phyloP scores from a whole-genome alignment of 192 early-diverging fungal genomes.

The Pecoramyces ruminantium region DNA sequence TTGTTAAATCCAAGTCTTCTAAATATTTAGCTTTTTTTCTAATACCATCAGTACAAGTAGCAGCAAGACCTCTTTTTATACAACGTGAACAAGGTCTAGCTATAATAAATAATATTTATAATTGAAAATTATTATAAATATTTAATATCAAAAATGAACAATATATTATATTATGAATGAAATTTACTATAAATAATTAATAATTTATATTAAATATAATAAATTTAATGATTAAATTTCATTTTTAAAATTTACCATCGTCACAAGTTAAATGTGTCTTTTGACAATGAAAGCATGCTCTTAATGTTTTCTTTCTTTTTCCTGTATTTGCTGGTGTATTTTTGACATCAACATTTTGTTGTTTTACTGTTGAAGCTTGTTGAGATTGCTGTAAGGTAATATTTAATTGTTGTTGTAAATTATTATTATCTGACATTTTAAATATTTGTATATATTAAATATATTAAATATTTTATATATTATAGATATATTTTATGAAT shows the following conservation, averaged over 20 bases:
- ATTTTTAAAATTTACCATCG: slow-evolving; percentile 22
- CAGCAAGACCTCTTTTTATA: slow-evolving; percentile 56
- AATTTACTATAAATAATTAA: too few species aligned
- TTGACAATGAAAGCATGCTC: slow-evolving; percentile 58
- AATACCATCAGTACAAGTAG: slow-evolving; percentile 61
- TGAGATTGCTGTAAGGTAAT: neutral
- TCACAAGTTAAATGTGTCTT: slow-evolving; percentile 59
- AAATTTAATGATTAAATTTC: too few species aligned
- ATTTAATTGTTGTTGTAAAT: slow-evolving; percentile 1
- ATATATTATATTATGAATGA: too few species aligned
- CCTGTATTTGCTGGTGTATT: neutral
- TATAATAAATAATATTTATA: too few species aligned
- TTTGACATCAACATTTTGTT: neutral
- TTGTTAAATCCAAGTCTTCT: slow-evolving; percentile 34
- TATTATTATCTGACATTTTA: neutral
- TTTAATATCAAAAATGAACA: too few species aligned
- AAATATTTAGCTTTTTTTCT: slow-evolving; percentile 89
- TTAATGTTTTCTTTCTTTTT: slow-evolving; percentile 24
- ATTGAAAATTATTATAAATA: too few species aligned
- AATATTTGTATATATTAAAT: neutral
- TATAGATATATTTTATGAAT: slow-evolving; percentile 21
- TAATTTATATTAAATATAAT: too few species aligned
- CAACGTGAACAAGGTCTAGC: slow-evolving; percentile 73
- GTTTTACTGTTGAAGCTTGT: neutral
- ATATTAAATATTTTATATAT: slow-evolving; percentile 22